Percentiles rank a stretch among this genome's conserved stretches.
Evolutionary conservation across 257 asterid species (phyloP).

Genomic region (Galeopsis tetrahit): DNA sequence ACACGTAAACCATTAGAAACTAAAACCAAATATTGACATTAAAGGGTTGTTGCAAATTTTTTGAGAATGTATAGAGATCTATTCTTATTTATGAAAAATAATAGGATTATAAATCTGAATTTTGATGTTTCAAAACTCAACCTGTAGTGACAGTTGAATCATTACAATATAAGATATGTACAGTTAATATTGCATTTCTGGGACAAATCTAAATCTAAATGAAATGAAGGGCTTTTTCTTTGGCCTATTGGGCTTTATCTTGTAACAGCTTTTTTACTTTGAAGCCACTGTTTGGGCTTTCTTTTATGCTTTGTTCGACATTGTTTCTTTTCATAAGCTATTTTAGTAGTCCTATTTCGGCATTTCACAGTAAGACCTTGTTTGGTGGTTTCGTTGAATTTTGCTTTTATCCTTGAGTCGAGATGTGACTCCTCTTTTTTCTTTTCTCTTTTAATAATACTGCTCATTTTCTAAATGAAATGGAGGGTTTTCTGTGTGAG

Average conservation of each 20-base stretch:
- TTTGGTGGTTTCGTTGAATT: too few relatives aligned
- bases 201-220: neutral
- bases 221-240: neutral
- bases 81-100: neutral
- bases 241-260: too few relatives aligned
- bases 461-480: neutral
- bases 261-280: too few relatives aligned
- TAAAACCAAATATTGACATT: neutral
- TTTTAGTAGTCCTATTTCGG: too few relatives aligned
- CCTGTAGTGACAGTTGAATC: neutral
- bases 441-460: too few relatives aligned
- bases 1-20: neutral
- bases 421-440: too few relatives aligned
- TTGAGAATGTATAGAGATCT: neutral
- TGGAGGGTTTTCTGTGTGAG: neutral
- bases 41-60: neutral
- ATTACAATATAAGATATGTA: neutral
- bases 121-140: neutral
- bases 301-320: too few relatives aligned
- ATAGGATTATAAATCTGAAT: neutral
- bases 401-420: too few relatives aligned
- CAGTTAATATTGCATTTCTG: neutral
- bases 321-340: too few relatives aligned
- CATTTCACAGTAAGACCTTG: too few relatives aligned
- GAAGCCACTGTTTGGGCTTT: too few relatives aligned